Evolutionary conservation across 2,329 filamentous ascomycete genomes (phyloP).

Genomic region (Beauveria sp.): DNA sequence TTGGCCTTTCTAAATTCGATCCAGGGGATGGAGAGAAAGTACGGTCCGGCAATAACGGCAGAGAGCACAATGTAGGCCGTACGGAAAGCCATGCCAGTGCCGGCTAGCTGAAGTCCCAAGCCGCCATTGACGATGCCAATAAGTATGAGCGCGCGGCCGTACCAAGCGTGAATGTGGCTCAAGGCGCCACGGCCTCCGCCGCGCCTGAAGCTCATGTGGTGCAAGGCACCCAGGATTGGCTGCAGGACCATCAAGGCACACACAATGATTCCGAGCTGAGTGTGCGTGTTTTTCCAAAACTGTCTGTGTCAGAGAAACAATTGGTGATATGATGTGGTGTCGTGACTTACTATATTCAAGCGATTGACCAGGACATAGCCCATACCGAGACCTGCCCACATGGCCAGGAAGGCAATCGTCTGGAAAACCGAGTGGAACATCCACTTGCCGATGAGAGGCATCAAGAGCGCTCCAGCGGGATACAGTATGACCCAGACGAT

Average conservation of each 20-base stretch:
- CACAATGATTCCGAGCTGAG: constrained; percentile 48
- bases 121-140: constrained; percentile 58
- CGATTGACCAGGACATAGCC: constrained; percentile 42
- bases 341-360: constrained; percentile 33
- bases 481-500: constrained; percentile 51
- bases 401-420: constrained; percentile 42
- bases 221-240: constrained; percentile 48
- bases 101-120: constrained; percentile 46
- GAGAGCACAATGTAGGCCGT: constrained; percentile 51
- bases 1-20: constrained; percentile 1
- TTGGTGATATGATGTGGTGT: background rate
- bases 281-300: constrained; percentile 47
- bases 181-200: constrained; percentile 39
- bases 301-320: constrained; percentile 21
- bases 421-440: constrained; percentile 52
- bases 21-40: constrained; percentile 25
- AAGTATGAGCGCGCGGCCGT: constrained; percentile 49
- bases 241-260: constrained; percentile 48
- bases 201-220: constrained; percentile 47
- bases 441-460: constrained; percentile 52
- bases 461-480: constrained; percentile 51
- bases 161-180: constrained; percentile 55
- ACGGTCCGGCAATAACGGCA: constrained; percentile 38
- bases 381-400: constrained; percentile 54
- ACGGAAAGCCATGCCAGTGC: constrained; percentile 31